Conservation (phyloP, 2,329 filamentous ascomycete genomes). For the Diaporthe citrichinensis region DNA sequence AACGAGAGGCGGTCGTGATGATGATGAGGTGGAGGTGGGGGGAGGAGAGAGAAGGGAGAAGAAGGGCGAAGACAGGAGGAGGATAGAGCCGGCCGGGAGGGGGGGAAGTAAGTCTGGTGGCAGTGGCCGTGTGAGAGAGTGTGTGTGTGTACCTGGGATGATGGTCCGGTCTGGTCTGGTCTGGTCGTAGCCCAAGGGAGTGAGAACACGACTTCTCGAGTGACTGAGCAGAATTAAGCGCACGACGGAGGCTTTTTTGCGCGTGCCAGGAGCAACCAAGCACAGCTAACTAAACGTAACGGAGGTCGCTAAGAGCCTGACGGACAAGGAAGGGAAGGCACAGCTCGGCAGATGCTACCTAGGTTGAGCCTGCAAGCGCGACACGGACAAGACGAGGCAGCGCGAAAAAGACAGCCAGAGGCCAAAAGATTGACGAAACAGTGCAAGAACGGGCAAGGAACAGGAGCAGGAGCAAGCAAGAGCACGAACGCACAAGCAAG, state of each 20-base stretch:
- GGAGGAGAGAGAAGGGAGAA: slow-evolving; percentile 28
- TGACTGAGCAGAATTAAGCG: slow-evolving; percentile 26
- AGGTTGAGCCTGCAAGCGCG: slow-evolving; percentile 28
- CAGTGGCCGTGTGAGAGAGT: slow-evolving; percentile 8
- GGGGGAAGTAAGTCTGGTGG: slow-evolving; percentile 32
- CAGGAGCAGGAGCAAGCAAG: slow-evolving; percentile 2
- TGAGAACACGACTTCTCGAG: slow-evolving; percentile 21
- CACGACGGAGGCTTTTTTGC: slow-evolving; percentile 30
- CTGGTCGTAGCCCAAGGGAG: slow-evolving; percentile 32
- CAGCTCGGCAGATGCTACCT: slow-evolving; percentile 33
- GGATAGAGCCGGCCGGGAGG: slow-evolving; percentile 35
- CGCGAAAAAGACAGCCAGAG: slow-evolving; percentile 28
- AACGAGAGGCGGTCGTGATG: slow-evolving; percentile 35
- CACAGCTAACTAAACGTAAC: slow-evolving; percentile 37
- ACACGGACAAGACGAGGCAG: slow-evolving; percentile 3
- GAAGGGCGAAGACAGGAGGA: slow-evolving; percentile 33
- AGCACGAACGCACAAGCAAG: neutral
- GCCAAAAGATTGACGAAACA: slow-evolving; percentile 28
- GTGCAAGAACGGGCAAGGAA: slow-evolving; percentile 16
- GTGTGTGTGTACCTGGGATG: slow-evolving; percentile 25
- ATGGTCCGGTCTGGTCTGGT: slow-evolving; percentile 18
- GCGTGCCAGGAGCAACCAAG: slow-evolving; percentile 33
- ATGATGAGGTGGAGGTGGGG: slow-evolving; percentile 1
- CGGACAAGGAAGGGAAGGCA: slow-evolving; percentile 35
- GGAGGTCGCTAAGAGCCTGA: slow-evolving; percentile 27